Percentiles rank a stretch among this genome's conserved stretches.
phyloP scores from a whole-genome alignment of 306 rosid genomes.

The Leucaena leucocephala region DNA sequence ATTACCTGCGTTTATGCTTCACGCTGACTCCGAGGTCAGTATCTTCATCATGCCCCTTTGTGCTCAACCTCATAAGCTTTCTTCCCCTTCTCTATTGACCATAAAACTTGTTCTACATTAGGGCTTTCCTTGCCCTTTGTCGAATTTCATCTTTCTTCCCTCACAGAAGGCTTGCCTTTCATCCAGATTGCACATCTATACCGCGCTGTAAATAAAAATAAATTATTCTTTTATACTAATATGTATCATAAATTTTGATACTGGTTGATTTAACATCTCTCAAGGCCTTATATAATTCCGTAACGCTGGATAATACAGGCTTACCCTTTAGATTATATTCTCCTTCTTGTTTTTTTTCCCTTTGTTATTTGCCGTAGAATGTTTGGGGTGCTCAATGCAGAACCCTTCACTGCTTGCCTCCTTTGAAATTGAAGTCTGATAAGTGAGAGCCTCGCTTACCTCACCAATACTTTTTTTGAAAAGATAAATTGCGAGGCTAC shows the following conservation, averaged over 20 bases:
- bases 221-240: constrained; percentile 13
- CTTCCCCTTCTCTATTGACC: background rate
- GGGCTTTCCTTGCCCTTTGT: constrained; percentile 10
- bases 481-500: constrained; percentile 48
- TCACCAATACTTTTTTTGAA: background rate
- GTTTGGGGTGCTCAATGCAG: constrained; percentile 31
- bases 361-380: constrained; percentile 1
- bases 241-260: constrained; percentile 1
- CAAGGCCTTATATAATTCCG: background rate
- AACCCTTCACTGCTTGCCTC: constrained; percentile 23
- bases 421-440: constrained; percentile 24
- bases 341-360: background rate
- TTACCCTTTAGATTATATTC: background rate
- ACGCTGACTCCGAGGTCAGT: constrained; percentile 50
- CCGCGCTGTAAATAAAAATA: constrained; percentile 1
- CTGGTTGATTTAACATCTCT: constrained; percentile 2
- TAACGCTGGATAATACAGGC: constrained; percentile 6
- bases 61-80: constrained; percentile 15
- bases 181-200: constrained; percentile 6
- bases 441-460: constrained; percentile 14
- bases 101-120: constrained; percentile 22
- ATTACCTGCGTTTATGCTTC: constrained; percentile 21
- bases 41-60: constrained; percentile 29
- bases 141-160: background rate
- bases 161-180: background rate